These are phyloP conservation scores for Epichloe uncinata DNA, from an alignment of 2,329 filamentous ascomycete species.

Conservation along the genomic window DNA sequence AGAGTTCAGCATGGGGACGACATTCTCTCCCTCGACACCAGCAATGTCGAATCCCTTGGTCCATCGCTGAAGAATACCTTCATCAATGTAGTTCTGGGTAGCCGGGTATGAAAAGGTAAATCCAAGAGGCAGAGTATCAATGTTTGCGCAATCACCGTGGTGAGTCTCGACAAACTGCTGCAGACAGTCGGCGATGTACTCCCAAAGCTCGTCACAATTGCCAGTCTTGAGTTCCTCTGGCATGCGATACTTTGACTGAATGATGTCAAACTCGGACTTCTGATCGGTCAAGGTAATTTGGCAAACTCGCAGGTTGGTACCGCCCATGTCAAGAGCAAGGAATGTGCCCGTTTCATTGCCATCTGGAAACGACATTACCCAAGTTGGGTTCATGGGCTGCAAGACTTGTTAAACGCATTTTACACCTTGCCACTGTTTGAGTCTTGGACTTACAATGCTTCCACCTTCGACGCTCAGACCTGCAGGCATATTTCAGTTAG, in stretches of 20 bases:
- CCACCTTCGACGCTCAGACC: conserved; percentile 78
- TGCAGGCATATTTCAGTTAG: conserved; percentile 20
- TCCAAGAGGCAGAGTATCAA: conserved; percentile 62
- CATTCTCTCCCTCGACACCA: conserved; percentile 80
- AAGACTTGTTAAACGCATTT: conserved; percentile 9
- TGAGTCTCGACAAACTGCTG: conserved; percentile 83
- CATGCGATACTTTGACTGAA: conserved; percentile 92
- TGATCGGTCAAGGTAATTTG: conserved; percentile 79
- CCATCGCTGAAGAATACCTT: conserved; percentile 87
- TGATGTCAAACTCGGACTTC: conserved; percentile 85
- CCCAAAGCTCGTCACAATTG: conserved; percentile 76
- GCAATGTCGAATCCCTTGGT: conserved; percentile 95
- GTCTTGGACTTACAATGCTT: conserved; percentile 59
- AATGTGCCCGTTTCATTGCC: conserved; percentile 80
- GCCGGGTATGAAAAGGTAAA: conserved; percentile 97
- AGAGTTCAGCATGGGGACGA: conserved; percentile 76
- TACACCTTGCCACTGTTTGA: not conserved
- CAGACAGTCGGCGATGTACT: conserved; percentile 86
- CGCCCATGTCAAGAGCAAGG: conserved; percentile 88
- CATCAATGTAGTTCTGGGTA: conserved; percentile 84
- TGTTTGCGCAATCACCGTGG: conserved; percentile 50
- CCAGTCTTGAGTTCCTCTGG: conserved; percentile 85
- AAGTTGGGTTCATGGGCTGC: conserved; percentile 94
- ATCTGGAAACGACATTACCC: conserved; percentile 83
- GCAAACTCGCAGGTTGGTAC: conserved; percentile 90